Base-by-base conservation (phyloP, 2,329 filamentous ascomycete genomes). In the Exophiala spinifera region DNA sequence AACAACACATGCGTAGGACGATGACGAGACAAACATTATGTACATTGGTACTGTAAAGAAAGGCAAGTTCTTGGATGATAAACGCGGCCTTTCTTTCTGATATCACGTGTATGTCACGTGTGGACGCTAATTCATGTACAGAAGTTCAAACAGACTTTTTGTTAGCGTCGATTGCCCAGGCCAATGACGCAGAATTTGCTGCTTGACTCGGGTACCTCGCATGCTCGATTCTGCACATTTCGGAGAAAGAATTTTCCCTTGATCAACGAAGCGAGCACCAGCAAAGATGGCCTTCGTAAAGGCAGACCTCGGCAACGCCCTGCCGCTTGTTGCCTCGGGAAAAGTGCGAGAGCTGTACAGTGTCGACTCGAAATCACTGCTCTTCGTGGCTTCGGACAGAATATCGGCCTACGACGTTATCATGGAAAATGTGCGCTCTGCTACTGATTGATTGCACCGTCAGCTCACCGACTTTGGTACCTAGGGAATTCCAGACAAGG, bases 321-420 rank as follows among this genome's bases (percentile, higher is more conserved):
- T 79, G 58, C 75, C 74, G 25, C 69, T 79, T 49, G 69, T 86
- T 44, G 80, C 82, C 6, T 77, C 79, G 36, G 84, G 84, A 60
- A 95, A 95, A 75, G 90, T 95, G 21, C 84, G 89, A 66, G 88
- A 95, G 67, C 80, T 95, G 34, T 95, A 89, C 71, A 78, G 82
- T 57, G 75, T 95, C 50, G 83, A 89, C 68, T 75, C 83, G 37
- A 74, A 81, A 53, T 87, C 83, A 2, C 81, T 95, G 3, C 85
- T 95, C 53, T 92, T 96, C 68, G 84, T 91, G 51, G 87, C 89
- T 20, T 88, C 89, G 13, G 91, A 96, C 75, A 87, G 94, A 63
- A 94, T 96, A 70, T 96, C 90, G 20, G 94, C 94, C 52, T 97
- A 92, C 77, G 92, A 97, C 79, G 90, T 95, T 64, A 84, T 95